These are phyloP conservation scores for Talaromyces sp. DNA, from an alignment of 2,329 filamentous ascomycete species.

Conservation along the genomic window DNA sequence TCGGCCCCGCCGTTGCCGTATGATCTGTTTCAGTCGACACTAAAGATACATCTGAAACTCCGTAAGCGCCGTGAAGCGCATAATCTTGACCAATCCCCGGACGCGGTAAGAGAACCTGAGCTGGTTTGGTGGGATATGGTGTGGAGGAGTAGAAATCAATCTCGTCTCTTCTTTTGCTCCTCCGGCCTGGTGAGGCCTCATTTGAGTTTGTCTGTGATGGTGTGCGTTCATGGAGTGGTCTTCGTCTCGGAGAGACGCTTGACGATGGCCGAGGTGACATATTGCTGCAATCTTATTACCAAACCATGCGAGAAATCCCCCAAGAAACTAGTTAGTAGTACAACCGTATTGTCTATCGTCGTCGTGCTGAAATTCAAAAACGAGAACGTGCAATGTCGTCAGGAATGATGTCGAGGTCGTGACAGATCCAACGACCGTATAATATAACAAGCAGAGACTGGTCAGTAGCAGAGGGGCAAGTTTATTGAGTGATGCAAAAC, in stretches of 20 bases:
- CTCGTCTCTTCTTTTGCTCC: slow-evolving; percentile 34
- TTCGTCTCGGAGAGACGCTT: slow-evolving; percentile 33
- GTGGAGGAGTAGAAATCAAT: slow-evolving; percentile 37
- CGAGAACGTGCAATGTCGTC: slow-evolving; percentile 12
- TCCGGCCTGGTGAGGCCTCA: slow-evolving; percentile 35
- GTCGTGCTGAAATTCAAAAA: slow-evolving; percentile 10
- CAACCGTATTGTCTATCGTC: slow-evolving; percentile 3
- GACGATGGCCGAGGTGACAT: slow-evolving; percentile 19
- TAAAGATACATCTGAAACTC: slow-evolving; percentile 28
- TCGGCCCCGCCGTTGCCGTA: slow-evolving; percentile 25
- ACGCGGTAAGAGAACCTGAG: slow-evolving; percentile 41
- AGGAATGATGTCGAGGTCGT: slow-evolving; percentile 13
- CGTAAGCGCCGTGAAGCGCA: slow-evolving; percentile 28
- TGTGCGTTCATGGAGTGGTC: slow-evolving; percentile 43
- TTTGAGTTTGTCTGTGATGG: slow-evolving; percentile 40
- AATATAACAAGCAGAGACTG: slow-evolving; percentile 9
- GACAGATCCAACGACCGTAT: slow-evolving; percentile 10
- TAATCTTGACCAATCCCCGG: slow-evolving; percentile 36
- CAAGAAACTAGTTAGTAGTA: neutral
- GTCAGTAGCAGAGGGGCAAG: neutral
- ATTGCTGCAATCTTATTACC: slow-evolving; percentile 1
- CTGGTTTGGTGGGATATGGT: slow-evolving; percentile 45
- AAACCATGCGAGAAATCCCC: neutral
- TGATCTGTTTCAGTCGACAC: slow-evolving; percentile 27
- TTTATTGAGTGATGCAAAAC: neutral